Evolutionary conservation across 768 basidiomycete genomes (phyloP), one percentile per base, ranked within the genome.

Genomic region (Amanita molliuscula): DNA sequence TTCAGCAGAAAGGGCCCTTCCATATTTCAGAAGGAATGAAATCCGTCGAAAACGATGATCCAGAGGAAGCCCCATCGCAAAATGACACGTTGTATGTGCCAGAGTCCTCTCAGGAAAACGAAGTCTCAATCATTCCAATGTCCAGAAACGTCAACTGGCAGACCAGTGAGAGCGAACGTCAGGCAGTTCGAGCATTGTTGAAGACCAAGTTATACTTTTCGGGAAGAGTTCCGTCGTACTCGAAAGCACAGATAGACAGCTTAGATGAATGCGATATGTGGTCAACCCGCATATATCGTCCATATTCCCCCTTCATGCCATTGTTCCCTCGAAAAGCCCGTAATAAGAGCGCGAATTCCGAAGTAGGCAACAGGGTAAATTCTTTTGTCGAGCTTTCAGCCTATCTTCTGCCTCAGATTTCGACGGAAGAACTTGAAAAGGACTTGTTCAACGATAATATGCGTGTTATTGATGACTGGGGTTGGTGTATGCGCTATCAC

Each of bases 381-480:
- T 50, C 40, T 10, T 50, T 50, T 26, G 33, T 31, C 18, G 21
- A 50, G 23, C 40, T 50, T 41, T 16, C 29, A 13, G 29, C 29
- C 18, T n/a, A 44, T 31, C 40, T 50, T 25, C 25, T 31, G 23
- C 33, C 49, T 34, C 49, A 21, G 28, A 42, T 43, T 33, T 34
- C 31, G 16, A 44, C 26, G 15, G 41, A 50, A 33, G 29, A 35
- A 8, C 41, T 50, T 7, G 49, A 50, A 28, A 33, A 21, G 26
- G 42, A 50, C n/a, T 25, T 50, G 10, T 44, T 43, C 25, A 50
- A 44, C n/a, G 4, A 26, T 6, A 15, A 50, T n/a, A 50, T 44
- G 49, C 15, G 21, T 10, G 33, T 35, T 16, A 50, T 50, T 25
- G 49, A 50, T 44, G 41, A 50, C 16, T 50, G 49, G 49, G 49